Evolutionary conservation across 345 rosid species (phyloP).

Genomic region (Murraya paniculata): DNA sequence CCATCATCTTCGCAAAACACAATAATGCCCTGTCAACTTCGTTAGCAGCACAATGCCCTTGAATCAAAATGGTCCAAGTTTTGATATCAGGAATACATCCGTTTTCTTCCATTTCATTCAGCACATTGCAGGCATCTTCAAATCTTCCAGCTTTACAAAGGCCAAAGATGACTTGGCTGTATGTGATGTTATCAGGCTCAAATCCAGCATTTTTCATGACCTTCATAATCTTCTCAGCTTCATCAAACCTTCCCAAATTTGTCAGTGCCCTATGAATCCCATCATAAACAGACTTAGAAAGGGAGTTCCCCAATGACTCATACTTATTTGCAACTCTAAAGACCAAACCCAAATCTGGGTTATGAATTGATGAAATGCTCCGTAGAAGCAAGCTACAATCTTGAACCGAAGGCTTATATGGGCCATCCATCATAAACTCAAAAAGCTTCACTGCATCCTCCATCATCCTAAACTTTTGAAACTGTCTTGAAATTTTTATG

Average conservation of each 20-base stretch:
- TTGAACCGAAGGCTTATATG: slow-evolving; percentile 66
- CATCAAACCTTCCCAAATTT: slow-evolving; percentile 54
- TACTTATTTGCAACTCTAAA: slow-evolving; percentile 58
- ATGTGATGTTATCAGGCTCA: slow-evolving; percentile 79
- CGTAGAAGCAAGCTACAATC: slow-evolving; percentile 62
- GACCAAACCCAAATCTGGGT: slow-evolving; percentile 58
- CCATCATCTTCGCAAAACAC: slow-evolving; percentile 59
- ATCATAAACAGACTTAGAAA: slow-evolving; percentile 72
- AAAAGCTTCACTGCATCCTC: slow-evolving; percentile 73
- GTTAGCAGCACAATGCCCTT: slow-evolving; percentile 67
- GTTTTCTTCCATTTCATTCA: slow-evolving; percentile 63
- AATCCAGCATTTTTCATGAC: slow-evolving; percentile 67
- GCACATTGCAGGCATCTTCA: slow-evolving; percentile 61
- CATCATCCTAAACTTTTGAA: slow-evolving; percentile 68
- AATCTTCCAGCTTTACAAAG: slow-evolving; percentile 75
- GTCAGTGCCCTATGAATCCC: slow-evolving; percentile 78
- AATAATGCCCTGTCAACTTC: slow-evolving; percentile 59
- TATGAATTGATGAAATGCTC: slow-evolving; percentile 44
- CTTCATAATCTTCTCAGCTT: slow-evolving; percentile 57
- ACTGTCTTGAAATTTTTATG: slow-evolving; percentile 68
- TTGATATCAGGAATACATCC: slow-evolving; percentile 68
- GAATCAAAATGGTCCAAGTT: slow-evolving; percentile 91
- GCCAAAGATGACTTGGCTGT: slow-evolving; percentile 82
- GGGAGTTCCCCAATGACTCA: slow-evolving; percentile 48
- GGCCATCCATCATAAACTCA: slow-evolving; percentile 89